Conservation (phyloP, 306 rosid species). For the Ziziphus jujuba region DNA sequence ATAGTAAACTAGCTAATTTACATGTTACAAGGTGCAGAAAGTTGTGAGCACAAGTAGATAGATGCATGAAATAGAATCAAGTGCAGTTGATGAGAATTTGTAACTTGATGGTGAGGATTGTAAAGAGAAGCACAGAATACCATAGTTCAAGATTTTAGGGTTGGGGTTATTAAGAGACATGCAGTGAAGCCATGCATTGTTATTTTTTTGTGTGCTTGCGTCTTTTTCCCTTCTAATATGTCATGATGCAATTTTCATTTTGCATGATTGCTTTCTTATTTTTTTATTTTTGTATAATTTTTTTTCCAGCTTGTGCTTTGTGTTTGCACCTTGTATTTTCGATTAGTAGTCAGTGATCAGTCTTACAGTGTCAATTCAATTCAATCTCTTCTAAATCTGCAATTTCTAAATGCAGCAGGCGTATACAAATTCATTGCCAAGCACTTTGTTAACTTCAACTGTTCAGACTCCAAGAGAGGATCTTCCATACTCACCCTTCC, state of each 20-base stretch:
- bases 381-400: conserved; percentile 11
- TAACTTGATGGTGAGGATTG: not conserved
- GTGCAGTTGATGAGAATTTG: not conserved
- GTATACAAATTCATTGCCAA: conserved; percentile 82
- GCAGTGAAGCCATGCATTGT: conserved; percentile 8
- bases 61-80: not conserved
- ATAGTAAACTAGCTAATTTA: not conserved
- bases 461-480: conserved; percentile 88
- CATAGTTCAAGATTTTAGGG: not conserved
- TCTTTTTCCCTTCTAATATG: not conserved
- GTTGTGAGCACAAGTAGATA: not conserved
- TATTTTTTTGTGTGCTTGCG: not conserved
- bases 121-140: not conserved
- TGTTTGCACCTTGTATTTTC: not conserved
- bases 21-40: not conserved
- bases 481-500: conserved; percentile 87
- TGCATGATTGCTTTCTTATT: not conserved
- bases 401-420: conserved; percentile 49
- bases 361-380: not conserved
- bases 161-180: not conserved
- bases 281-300: too few species aligned
- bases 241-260: not conserved
- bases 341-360: not conserved
- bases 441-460: conserved; percentile 71
- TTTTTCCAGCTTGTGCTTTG: not conserved